Evolutionary conservation across 768 basidiomycete genomes (phyloP), one percentile per base, ranked within the genome.

Genomic region (Suillus tomentosus): DNA sequence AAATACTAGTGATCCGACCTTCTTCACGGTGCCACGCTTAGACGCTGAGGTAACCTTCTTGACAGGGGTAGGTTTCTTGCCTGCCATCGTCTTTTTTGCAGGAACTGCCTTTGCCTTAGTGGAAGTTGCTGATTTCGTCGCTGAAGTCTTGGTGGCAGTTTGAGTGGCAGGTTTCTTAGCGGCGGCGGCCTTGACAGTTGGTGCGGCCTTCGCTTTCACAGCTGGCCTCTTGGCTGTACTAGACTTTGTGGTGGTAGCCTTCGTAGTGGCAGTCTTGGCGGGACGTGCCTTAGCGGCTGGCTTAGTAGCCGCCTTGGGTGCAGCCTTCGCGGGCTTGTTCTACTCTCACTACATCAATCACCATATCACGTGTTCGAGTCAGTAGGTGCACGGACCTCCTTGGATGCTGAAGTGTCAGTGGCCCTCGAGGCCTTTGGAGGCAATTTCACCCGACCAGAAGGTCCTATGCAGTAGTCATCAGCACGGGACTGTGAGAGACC

Each of bases 391-490:
- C 81, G 75, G 70, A 87, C 85, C 83, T 87, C 85, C 73, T 87
- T 87, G n/a, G 83, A 80, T 61, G 85, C 84, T 66, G 74, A 76
- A 48, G 74, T 73, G 67, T 85, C 87, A n/a, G 78, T 70, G 43
- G 81, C 79, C 69, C 81, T 79, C 39, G 68, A 66, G 22, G 66
- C 72, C 80, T 90, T 93, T 55, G 89, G 85, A 34, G 89, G 84
- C 34, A 92, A 84, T 76, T 90, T 92, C 69, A 87, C 84, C 65
- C 83, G 82, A 47, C 85, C 85, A 53, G 82, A 80, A 19, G 63
- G 75, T 79, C 82, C 80, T 78, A 60, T 58, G 40, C 60, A 6
- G 48, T 50, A 34, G 64, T 27, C 70, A 56, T 61, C 9, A 55
- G 42, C 50, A 59, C 47, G 60, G 15, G 58, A 13, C 17, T 58